Evolutionary conservation across 2,329 filamentous ascomycete genomes (phyloP).

Genomic region (Penicillium glabrum): DNA sequence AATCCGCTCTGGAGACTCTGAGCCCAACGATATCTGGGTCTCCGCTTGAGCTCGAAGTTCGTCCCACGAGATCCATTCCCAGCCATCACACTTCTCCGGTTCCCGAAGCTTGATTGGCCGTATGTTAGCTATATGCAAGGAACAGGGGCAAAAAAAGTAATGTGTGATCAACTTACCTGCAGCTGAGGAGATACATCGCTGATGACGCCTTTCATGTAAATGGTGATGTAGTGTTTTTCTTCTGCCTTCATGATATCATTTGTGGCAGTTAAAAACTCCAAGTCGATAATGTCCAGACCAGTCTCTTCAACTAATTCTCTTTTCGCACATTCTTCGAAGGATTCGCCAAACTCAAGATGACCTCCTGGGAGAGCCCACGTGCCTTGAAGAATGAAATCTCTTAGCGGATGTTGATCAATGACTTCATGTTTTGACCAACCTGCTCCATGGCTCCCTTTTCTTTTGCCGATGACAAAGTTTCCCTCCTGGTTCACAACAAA

Average conservation of each 20-base stretch:
- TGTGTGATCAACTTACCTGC: slow-evolving; percentile 45
- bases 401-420: not conserved
- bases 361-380: slow-evolving; percentile 71
- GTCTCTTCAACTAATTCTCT: slow-evolving; percentile 73
- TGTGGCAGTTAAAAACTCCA: slow-evolving; percentile 60
- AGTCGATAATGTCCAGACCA: slow-evolving; percentile 55
- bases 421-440: slow-evolving; percentile 30
- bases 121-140: not conserved
- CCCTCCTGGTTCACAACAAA: slow-evolving; percentile 45
- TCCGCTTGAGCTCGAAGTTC: slow-evolving; percentile 43
- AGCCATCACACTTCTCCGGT: slow-evolving; percentile 56
- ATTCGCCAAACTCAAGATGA: slow-evolving; percentile 70
- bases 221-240: slow-evolving; percentile 72
- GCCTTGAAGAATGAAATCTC: slow-evolving; percentile 36
- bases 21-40: slow-evolving; percentile 28
- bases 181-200: slow-evolving; percentile 52
- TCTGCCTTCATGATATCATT: slow-evolving; percentile 64
- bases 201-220: slow-evolving; percentile 62
- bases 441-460: slow-evolving; percentile 49
- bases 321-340: slow-evolving; percentile 60
- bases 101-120: slow-evolving; percentile 34
- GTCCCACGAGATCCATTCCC: slow-evolving; percentile 56
- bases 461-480: slow-evolving; percentile 49
- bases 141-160: not conserved
- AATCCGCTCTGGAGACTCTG: slow-evolving; percentile 27